A percentile compares a stretch with the other conserved stretches of the same genome.
Conservation (phyloP, 2,329 filamentous ascomycete species). For the Cladosporium sp. region DNA sequence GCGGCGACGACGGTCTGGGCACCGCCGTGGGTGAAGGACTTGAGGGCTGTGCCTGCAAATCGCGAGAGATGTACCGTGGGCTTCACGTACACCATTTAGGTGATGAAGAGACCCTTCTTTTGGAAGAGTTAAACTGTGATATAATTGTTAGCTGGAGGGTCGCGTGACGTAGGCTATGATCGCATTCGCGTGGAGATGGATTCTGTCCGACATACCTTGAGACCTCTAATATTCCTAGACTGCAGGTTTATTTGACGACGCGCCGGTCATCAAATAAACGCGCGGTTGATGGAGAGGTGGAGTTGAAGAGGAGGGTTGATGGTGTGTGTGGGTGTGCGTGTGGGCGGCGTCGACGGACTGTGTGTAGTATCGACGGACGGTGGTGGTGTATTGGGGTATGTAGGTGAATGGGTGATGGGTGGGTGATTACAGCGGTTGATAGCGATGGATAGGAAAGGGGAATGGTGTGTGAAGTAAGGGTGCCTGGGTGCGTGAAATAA, state of each 20-base stretch:
- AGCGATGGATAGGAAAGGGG: conserved; percentile 9
- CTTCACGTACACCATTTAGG: conserved; percentile 83
- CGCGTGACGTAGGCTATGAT: conserved; percentile 18
- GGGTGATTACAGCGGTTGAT: conserved; percentile 15
- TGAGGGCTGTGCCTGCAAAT: conserved; percentile 65
- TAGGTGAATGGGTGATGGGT: conserved; percentile 19
- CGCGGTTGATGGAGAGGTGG: conserved; percentile 52
- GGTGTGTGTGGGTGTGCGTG: no score
- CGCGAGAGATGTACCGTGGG: conserved; percentile 83
- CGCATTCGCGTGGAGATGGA: conserved; percentile 6
- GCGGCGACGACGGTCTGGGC: conserved; percentile 96
- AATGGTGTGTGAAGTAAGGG: conserved; percentile 5
- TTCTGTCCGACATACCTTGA: not conserved
- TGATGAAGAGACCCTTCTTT: conserved; percentile 64
- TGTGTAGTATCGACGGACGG: conserved; percentile 3
- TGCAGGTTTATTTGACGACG: conserved; percentile 99
- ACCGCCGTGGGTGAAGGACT: conserved; percentile 97
- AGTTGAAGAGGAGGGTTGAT: not conserved
- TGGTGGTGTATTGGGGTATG: not conserved
- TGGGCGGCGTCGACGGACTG: conserved; percentile 5
- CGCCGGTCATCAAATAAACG: conserved; percentile 82
- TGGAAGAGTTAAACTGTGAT: conserved; percentile 48
- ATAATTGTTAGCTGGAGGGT: conserved; percentile 14
- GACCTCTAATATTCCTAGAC: conserved; percentile 33
- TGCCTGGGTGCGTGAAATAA: conserved; percentile 6